Evolutionary conservation across 2,329 filamentous ascomycete species (phyloP).

Genomic region (Cladosporium phlei): DNA sequence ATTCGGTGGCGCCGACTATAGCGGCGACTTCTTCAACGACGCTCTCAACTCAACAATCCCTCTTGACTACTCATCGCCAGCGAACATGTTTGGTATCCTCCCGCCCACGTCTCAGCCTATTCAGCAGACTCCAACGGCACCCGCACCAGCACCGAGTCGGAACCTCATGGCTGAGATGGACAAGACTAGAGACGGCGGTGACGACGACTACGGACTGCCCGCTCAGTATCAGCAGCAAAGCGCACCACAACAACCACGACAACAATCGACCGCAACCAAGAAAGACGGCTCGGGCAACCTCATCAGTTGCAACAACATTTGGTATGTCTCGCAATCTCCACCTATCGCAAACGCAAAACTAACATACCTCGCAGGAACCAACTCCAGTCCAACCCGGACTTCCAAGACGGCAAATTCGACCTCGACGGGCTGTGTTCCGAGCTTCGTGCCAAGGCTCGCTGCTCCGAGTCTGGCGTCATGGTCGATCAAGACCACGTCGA

Average conservation of each 20-base stretch:
- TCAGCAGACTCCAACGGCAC: slow-evolving; percentile 7
- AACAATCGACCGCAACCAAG: slow-evolving; percentile 16
- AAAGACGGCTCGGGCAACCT: slow-evolving; percentile 46
- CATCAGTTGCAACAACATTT: slow-evolving; percentile 85
- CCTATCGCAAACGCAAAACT: slow-evolving; percentile 28
- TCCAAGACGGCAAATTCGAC: slow-evolving; percentile 86
- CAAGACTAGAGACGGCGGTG: slow-evolving; percentile 63
- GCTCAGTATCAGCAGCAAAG: slow-evolving; percentile 12
- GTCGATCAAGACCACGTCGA: slow-evolving; percentile 88
- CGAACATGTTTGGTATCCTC: slow-evolving; percentile 58
- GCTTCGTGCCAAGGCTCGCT: slow-evolving; percentile 91
- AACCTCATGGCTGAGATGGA: slow-evolving; percentile 76
- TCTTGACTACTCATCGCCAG: slow-evolving; percentile 71
- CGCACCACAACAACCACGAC: not conserved
- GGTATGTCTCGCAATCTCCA: slow-evolving; percentile 64
- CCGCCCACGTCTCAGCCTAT: slow-evolving; percentile 26
- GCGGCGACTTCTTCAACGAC: slow-evolving; percentile 72
- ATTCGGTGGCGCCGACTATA: slow-evolving; percentile 62
- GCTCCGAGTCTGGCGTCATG: slow-evolving; percentile 83
- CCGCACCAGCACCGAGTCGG: slow-evolving; percentile 27
- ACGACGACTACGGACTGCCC: slow-evolving; percentile 52
- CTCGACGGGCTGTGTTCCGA: slow-evolving; percentile 90
- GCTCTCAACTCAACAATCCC: slow-evolving; percentile 32
- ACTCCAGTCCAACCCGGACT: slow-evolving; percentile 78
- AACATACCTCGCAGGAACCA: slow-evolving; percentile 67